Conservation (phyloP, 2,329 filamentous ascomycete species). For the Xylariaceae sp. region DNA sequence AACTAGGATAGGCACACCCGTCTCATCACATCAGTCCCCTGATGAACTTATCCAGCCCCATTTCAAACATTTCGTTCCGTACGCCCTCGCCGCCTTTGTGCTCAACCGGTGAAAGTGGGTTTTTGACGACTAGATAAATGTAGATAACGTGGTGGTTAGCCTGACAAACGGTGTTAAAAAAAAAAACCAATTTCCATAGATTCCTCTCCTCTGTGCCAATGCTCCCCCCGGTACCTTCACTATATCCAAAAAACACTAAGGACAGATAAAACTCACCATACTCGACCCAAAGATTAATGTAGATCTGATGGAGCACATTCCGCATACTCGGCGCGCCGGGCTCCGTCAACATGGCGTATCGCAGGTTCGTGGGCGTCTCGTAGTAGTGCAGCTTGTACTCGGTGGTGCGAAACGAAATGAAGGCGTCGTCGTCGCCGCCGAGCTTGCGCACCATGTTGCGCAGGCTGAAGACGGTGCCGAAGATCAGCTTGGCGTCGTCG, state of each 20-base stretch:
- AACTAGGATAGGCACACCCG: too few relatives aligned
- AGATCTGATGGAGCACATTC: conserved; percentile 94
- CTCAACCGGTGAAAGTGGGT: conserved; percentile 64
- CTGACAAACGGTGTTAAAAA: neutral
- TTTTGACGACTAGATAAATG: conserved; percentile 67
- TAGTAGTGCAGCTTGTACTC: conserved; percentile 99
- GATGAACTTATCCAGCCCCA: conserved; percentile 74
- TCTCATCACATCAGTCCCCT: conserved; percentile 60
- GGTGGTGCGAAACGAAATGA: conserved; percentile 87
- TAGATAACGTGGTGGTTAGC: conserved; percentile 15
- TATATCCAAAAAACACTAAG: neutral
- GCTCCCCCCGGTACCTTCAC: neutral
- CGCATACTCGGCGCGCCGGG: conserved; percentile 84
- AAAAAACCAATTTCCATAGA: neutral
- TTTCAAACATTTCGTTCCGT: conserved; percentile 66
- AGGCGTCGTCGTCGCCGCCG: conserved; percentile 89
- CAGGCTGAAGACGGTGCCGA: conserved; percentile 92
- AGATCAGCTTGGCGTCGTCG: conserved; percentile 95
- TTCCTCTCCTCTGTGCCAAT: neutral
- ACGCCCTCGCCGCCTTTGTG: conserved; percentile 67
- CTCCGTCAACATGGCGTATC: conserved; percentile 96
- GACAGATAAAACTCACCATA: conserved; percentile 56
- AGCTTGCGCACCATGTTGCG: conserved; percentile 96
- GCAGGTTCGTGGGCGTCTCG: conserved; percentile 92
- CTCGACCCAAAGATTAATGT: conserved; percentile 96